phyloP scores from a whole-genome alignment of 2,329 filamentous ascomycete genomes.

The Pseudocercospora pini-densiflorae region DNA sequence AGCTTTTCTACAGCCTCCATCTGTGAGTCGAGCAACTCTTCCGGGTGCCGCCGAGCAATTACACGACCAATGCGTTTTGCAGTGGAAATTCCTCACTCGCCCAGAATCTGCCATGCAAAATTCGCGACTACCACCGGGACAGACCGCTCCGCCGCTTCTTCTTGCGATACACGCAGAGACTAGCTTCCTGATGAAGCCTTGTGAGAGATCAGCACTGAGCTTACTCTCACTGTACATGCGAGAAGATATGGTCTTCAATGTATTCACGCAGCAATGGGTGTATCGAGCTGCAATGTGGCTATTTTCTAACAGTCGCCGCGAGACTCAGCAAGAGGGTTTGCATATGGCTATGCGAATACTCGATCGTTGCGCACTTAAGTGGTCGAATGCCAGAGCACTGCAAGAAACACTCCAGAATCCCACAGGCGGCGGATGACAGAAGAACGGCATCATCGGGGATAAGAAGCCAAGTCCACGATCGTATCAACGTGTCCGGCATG shows the following conservation, averaged over 20 bases:
- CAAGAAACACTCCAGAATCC: background rate
- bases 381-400: background rate
- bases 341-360: background rate
- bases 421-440: background rate
- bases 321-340: conserved; percentile 1
- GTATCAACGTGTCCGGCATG: background rate
- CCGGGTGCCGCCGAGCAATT: background rate
- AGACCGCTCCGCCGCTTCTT: background rate
- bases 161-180: background rate
- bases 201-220: background rate
- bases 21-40: background rate
- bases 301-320: background rate
- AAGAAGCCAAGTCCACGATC: background rate
- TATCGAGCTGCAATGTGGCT: background rate
- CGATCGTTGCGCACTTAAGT: background rate
- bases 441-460: background rate
- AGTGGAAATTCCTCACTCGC: background rate
- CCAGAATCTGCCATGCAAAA: background rate
- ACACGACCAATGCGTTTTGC: background rate
- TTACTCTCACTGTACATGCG: background rate
- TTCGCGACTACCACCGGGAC: background rate
- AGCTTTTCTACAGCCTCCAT: background rate
- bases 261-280: background rate
- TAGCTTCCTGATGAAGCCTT: background rate
- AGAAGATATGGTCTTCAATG: conserved; percentile 1